Evolutionary conservation across 163 green algal species (phyloP).

Genomic region (Dunaliella salina): DNA sequence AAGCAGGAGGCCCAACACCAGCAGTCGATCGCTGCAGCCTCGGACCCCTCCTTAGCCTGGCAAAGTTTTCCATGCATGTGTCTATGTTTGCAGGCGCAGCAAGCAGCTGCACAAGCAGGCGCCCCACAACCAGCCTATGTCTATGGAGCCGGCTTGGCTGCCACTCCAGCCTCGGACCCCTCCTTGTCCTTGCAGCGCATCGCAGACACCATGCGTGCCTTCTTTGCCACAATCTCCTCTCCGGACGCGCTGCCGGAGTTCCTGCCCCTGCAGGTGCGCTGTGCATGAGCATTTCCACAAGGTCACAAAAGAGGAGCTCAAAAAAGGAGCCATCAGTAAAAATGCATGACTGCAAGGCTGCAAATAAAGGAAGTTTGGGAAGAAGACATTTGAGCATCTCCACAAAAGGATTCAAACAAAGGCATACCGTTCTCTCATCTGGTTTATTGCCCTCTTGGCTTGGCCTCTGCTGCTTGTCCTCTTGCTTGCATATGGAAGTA

Average conservation of each 20-base stretch:
- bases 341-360: too few relatives aligned
- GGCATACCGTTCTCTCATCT: too few relatives aligned
- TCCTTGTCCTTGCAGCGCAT: slow-evolving; percentile 48
- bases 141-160: neutral
- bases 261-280: slow-evolving; percentile 57
- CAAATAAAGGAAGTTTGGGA: too few relatives aligned
- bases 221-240: slow-evolving; percentile 62
- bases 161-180: slow-evolving; percentile 39
- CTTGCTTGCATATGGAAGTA: too few relatives aligned
- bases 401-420: too few relatives aligned
- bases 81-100: neutral
- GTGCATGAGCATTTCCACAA: too few relatives aligned
- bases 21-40: slow-evolving; percentile 8
- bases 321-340: too few relatives aligned
- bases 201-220: slow-evolving; percentile 56
- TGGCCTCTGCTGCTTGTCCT: too few relatives aligned
- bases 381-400: too few relatives aligned
- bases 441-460: too few relatives aligned
- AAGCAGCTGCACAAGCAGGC: neutral
- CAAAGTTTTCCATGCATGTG: slow-evolving; percentile 20
- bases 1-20: neutral
- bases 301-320: too few relatives aligned
- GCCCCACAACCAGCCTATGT: neutral
- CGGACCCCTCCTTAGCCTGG: slow-evolving; percentile 52
- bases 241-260: slow-evolving; percentile 82